Evolutionary conservation across 371 early-diverging fungal genomes (phyloP).

Genomic region (Racocetra persica): DNA sequence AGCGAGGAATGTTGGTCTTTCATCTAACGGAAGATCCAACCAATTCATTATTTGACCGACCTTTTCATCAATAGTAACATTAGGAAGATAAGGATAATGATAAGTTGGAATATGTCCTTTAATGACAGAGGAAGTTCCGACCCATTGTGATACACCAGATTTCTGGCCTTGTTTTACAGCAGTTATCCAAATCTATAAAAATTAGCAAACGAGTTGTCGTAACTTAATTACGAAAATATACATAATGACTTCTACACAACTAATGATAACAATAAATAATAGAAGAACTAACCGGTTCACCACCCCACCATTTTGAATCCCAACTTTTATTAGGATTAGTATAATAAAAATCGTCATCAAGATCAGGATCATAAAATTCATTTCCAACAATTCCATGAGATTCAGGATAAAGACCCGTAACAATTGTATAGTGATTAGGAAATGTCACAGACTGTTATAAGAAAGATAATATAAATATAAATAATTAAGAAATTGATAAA

Average conservation of each 20-base stretch:
- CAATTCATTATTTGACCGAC: constrained; percentile 72
- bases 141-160: constrained; percentile 89
- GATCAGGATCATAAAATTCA: constrained; percentile 79
- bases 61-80: constrained; percentile 61
- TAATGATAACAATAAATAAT: too few relatives aligned
- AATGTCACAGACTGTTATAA: constrained; percentile 75
- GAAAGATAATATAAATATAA: constrained; percentile 13
- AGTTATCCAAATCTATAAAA: constrained; percentile 87
- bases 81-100: constrained; percentile 61
- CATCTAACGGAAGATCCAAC: constrained; percentile 74
- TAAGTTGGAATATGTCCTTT: constrained; percentile 69
- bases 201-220: too few relatives aligned
- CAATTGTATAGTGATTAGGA: constrained; percentile 94
- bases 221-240: too few relatives aligned
- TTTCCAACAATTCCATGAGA: constrained; percentile 94
- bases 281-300: constrained; percentile 86
- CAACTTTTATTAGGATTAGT: constrained; percentile 62
- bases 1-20: constrained; percentile 79
- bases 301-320: constrained; percentile 86
- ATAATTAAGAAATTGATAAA: neutral
- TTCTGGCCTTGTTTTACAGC: constrained; percentile 70
- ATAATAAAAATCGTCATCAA: constrained; percentile 82
- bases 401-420: constrained; percentile 91
- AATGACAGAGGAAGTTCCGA: constrained; percentile 77
- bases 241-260: too few relatives aligned